Conservation (phyloP, 768 basidiomycete species). For the Roridomyces roridus region DNA sequence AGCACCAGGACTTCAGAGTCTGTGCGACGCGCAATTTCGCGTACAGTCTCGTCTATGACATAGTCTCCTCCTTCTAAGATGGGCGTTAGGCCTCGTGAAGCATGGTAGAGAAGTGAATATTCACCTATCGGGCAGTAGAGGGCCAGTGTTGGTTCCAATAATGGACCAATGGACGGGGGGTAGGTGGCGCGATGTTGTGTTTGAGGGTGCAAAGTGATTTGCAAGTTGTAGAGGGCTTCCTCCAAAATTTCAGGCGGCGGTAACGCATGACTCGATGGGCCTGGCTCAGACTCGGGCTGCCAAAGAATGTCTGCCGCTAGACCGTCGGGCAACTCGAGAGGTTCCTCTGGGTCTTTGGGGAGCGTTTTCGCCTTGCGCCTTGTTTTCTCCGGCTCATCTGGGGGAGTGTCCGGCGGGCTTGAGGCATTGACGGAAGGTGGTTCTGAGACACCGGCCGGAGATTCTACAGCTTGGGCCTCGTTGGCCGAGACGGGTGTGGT, state of each 20-base stretch:
- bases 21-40: slow-evolving; percentile 74
- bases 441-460: slow-evolving; percentile 22
- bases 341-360: slow-evolving; percentile 43
- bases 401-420: slow-evolving; percentile 25
- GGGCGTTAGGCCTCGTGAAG: neutral
- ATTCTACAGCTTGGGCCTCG: slow-evolving; percentile 16
- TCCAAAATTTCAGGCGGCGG: slow-evolving; percentile 81
- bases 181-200: slow-evolving; percentile 78
- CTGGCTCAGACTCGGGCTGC: slow-evolving; percentile 52
- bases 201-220: slow-evolving; percentile 81
- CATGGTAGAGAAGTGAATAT: slow-evolving; percentile 17
- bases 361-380: slow-evolving; percentile 35
- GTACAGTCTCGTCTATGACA: slow-evolving; percentile 79
- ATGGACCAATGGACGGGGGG: slow-evolving; percentile 55
- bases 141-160: slow-evolving; percentile 81
- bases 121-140: slow-evolving; percentile 79
- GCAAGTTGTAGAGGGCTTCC: slow-evolving; percentile 76
- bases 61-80: slow-evolving; percentile 77
- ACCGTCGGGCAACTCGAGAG: slow-evolving; percentile 58
- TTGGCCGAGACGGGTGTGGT: slow-evolving; percentile 14
- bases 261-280: slow-evolving; percentile 41
- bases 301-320: slow-evolving; percentile 66
- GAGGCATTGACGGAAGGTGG: slow-evolving; percentile 4
- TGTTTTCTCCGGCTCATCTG: slow-evolving; percentile 52
- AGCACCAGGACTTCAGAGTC: slow-evolving; percentile 84